Evolutionary conservation across 2,329 filamentous ascomycete genomes (phyloP).

Genomic region (Pseudogymnoascus sp.): DNA sequence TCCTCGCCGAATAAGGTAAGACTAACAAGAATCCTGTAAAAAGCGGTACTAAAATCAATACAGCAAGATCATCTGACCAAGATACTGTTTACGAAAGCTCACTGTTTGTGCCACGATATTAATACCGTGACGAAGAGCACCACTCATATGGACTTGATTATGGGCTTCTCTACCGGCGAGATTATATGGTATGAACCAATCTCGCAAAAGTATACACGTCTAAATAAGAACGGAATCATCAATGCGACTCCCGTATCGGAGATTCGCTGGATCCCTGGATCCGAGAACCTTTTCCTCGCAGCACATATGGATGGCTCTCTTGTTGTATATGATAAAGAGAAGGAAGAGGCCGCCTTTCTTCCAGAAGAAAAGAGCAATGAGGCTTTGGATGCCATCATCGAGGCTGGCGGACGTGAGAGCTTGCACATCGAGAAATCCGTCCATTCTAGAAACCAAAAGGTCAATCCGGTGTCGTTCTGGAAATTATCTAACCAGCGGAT

Average conservation of each 20-base stretch:
- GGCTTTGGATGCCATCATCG: conserved; percentile 14
- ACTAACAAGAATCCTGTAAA: not conserved
- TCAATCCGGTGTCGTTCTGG: conserved; percentile 88
- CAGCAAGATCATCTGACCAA: conserved; percentile 76
- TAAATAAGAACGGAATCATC: conserved; percentile 96
- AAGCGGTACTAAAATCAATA: not conserved
- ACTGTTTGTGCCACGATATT: conserved; percentile 90
- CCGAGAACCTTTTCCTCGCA: conserved; percentile 86
- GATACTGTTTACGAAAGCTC: conserved; percentile 92
- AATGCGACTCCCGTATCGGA: conserved; percentile 79
- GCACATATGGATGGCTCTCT: conserved; percentile 87
- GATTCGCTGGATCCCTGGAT: conserved; percentile 89
- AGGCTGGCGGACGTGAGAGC: conserved; percentile 34
- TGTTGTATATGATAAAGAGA: conserved; percentile 95
- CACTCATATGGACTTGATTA: conserved; percentile 80
- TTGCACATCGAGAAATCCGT: conserved; percentile 85
- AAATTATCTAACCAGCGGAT: conserved; percentile 86
- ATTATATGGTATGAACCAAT: conserved; percentile 99
- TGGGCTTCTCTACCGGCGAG: conserved; percentile 94
- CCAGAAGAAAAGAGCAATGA: conserved; percentile 47
- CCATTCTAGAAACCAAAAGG: conserved; percentile 86
- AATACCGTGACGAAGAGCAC: conserved; percentile 74
- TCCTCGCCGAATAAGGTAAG: conserved; percentile 63
- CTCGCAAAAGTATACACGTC: conserved; percentile 86
- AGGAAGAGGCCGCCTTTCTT: conserved; percentile 76